Conservation (phyloP, 2,329 filamentous ascomycete species). For the Nemania serpens region DNA sequence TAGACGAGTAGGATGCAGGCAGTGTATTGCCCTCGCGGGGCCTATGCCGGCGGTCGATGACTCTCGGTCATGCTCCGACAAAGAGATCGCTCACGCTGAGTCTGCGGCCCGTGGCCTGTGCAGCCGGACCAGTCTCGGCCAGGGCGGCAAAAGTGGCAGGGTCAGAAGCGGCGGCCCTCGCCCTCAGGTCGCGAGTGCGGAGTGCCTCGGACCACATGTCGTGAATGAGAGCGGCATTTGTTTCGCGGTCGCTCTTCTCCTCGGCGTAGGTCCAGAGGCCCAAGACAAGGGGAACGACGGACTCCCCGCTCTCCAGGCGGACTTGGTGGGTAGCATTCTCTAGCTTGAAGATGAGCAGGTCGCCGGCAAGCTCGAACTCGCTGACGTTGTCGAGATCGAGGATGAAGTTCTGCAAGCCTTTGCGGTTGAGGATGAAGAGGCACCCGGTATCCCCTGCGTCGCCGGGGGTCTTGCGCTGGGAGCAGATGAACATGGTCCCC, state of each 20-base stretch:
- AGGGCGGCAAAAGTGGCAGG: background rate
- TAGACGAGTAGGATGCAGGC: too few relatives aligned
- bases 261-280: constrained; percentile 39
- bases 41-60: background rate
- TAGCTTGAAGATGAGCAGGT: constrained; percentile 58
- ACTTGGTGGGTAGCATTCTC: constrained; percentile 33
- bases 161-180: constrained; percentile 20
- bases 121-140: constrained; percentile 14
- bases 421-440: constrained; percentile 75
- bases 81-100: constrained; percentile 36
- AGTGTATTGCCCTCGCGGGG: background rate
- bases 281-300: constrained; percentile 29
- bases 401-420: constrained; percentile 71
- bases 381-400: constrained; percentile 64
- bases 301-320: constrained; percentile 33
- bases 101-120: constrained; percentile 27
- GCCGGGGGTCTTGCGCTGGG: constrained; percentile 50
- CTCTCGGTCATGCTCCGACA: constrained; percentile 13
- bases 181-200: constrained; percentile 29
- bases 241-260: constrained; percentile 33
- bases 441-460: constrained; percentile 50
- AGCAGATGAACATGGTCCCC: constrained; percentile 87
- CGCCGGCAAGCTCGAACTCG: constrained; percentile 66
- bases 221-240: constrained; percentile 35
- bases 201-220: constrained; percentile 36